A percentile compares a stretch with the other conserved stretches of the same genome.
These are phyloP conservation scores for Rhinocladiella similis DNA, from an alignment of 2,329 filamentous ascomycete species.

Conservation along the genomic window DNA sequence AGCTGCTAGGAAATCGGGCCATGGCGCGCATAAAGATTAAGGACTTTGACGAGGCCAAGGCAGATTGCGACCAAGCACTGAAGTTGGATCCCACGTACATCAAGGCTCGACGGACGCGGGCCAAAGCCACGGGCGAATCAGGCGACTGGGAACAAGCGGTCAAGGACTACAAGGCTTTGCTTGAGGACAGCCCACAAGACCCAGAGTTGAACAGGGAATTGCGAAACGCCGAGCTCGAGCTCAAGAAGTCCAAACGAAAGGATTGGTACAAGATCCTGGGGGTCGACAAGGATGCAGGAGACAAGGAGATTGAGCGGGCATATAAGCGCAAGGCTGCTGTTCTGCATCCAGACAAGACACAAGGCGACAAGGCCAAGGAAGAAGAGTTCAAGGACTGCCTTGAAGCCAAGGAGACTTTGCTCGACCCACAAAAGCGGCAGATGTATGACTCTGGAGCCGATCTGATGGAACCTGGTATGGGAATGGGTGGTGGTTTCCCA, in stretches of 20 bases:
- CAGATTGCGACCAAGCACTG: slow-evolving; percentile 82
- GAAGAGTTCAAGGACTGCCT: slow-evolving; percentile 96
- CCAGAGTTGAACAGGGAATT: slow-evolving; percentile 79
- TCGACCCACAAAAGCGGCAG: slow-evolving; percentile 88
- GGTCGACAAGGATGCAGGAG: slow-evolving; percentile 79
- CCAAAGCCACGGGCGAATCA: slow-evolving; percentile 80
- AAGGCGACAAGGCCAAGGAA: slow-evolving; percentile 77
- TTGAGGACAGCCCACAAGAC: slow-evolving; percentile 81
- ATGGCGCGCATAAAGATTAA: slow-evolving; percentile 78
- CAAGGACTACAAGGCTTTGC: slow-evolving; percentile 81
- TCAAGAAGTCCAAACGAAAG: slow-evolving; percentile 97
- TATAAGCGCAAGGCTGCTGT: slow-evolving; percentile 93
- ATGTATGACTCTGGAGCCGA: slow-evolving; percentile 92
- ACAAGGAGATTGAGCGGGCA: slow-evolving; percentile 89
- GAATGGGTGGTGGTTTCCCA: slow-evolving; percentile 54
- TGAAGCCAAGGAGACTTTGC: slow-evolving; percentile 94
- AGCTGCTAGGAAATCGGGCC: slow-evolving; percentile 90
- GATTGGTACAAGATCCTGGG: slow-evolving; percentile 99
- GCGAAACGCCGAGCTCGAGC: slow-evolving; percentile 83
- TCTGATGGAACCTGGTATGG: slow-evolving; percentile 81
- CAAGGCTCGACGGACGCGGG: slow-evolving; percentile 92
- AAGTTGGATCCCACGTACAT: slow-evolving; percentile 79
- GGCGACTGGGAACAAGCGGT: slow-evolving; percentile 92
- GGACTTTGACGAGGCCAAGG: slow-evolving; percentile 76
- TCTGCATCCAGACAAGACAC: slow-evolving; percentile 98